phyloP scores from a whole-genome alignment of 306 rosid genomes.

The Alnus glutinosa region DNA sequence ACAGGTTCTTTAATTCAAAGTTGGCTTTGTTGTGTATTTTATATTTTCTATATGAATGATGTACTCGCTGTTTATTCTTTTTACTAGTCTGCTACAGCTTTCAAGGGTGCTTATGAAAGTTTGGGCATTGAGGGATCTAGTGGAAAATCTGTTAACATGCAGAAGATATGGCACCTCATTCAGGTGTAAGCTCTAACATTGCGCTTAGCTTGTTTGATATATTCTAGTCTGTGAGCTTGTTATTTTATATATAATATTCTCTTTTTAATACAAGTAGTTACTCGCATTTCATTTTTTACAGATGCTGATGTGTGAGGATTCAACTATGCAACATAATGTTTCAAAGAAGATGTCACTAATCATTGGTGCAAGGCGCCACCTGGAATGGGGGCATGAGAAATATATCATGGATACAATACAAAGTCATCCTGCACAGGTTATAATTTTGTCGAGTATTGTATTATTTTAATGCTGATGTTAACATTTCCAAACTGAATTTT shows the following conservation, averaged over 20 bases:
- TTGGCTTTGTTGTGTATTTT: background rate
- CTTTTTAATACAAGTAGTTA: slow-evolving; percentile 21
- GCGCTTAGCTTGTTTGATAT: slow-evolving; percentile 6
- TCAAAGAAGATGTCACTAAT: slow-evolving; percentile 79
- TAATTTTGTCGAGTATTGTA: slow-evolving; percentile 19
- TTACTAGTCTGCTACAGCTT: slow-evolving; percentile 73
- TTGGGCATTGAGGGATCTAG: slow-evolving; percentile 70
- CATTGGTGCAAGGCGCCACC: slow-evolving; percentile 93
- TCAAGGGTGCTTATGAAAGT: slow-evolving; percentile 85
- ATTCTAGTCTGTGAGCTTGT: slow-evolving; percentile 1
- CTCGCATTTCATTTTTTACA: slow-evolving; percentile 35
- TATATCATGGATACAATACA: slow-evolving; percentile 91
- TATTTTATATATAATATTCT: background rate
- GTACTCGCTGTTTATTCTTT: slow-evolving; percentile 12
- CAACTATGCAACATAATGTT: slow-evolving; percentile 41
- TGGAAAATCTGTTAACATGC: slow-evolving; percentile 90
- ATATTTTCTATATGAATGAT: background rate
- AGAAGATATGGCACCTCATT: slow-evolving; percentile 96
- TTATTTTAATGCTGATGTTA: slow-evolving; percentile 11
- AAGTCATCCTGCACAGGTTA: slow-evolving; percentile 95
- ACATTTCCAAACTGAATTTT: background rate
- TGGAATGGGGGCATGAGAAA: slow-evolving; percentile 95
- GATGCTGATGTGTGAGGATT: slow-evolving; percentile 77
- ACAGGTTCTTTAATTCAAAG: background rate
- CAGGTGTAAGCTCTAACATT: slow-evolving; percentile 53